Evolutionary conservation across 345 rosid genomes (phyloP).

Genomic region (Sapria himalayana): DNA sequence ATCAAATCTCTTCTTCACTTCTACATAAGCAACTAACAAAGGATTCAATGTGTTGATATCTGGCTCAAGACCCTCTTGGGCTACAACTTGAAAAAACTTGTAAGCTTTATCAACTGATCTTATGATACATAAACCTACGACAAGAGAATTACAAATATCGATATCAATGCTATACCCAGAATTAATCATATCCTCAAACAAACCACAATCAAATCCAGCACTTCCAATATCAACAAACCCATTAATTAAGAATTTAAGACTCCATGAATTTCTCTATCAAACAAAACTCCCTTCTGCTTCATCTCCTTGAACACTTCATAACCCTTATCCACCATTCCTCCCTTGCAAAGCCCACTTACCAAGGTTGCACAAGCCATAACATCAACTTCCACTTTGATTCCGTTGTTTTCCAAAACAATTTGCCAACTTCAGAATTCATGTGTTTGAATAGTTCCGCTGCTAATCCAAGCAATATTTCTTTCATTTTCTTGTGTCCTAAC

Average conservation of each 20-base stretch:
- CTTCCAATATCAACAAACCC: conserved; percentile 47
- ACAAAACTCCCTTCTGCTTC: conserved; percentile 46
- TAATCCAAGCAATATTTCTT: no score
- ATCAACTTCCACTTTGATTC: conserved; percentile 66
- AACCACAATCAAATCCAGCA: conserved; percentile 41
- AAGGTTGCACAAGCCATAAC: conserved; percentile 65
- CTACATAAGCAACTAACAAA: conserved; percentile 44
- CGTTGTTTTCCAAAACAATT: no score
- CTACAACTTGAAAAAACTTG: conserved; percentile 34
- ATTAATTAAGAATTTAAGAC: conserved; percentile 45
- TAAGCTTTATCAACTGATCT: conserved; percentile 49
- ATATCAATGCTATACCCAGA: conserved; percentile 81
- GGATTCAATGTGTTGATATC: conserved; percentile 47
- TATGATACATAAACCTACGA: conserved; percentile 47
- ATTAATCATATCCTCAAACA: conserved; percentile 63
- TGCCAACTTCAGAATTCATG: no score
- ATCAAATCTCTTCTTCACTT: conserved; percentile 27
- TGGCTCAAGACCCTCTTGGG: conserved; percentile 52
- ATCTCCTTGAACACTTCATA: conserved; percentile 50
- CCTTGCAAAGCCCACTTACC: conserved; percentile 44
- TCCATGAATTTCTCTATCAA: conserved; percentile 47
- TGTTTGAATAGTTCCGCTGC: no score
- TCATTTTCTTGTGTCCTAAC: no score
- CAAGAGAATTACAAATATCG: conserved; percentile 58
- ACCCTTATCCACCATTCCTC: conserved; percentile 32